Conservation (phyloP, 2,329 filamentous ascomycete genomes). For the Penicillium verrucosum region DNA sequence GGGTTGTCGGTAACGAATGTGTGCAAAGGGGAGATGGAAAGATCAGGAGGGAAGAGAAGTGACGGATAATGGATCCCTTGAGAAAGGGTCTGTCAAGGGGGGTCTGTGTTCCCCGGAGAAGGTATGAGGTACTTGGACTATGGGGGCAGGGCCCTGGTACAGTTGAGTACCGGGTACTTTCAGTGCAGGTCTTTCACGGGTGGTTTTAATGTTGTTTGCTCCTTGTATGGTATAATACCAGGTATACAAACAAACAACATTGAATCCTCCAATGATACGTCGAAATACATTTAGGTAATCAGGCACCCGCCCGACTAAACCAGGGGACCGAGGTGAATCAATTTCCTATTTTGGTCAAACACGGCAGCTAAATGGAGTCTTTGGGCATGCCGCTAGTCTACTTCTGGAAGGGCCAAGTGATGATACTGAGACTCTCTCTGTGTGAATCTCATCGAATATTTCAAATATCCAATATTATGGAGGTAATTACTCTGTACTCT, state of each 20-base stretch:
- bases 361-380: conserved; percentile 11
- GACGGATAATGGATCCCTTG: conserved; percentile 10
- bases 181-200: background rate
- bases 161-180: conserved; percentile 6
- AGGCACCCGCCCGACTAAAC: conserved; percentile 14
- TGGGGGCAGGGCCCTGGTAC: background rate
- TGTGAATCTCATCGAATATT: background rate
- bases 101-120: conserved; percentile 15
- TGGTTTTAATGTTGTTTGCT: conserved; percentile 6
- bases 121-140: conserved; percentile 9
- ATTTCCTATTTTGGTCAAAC: conserved; percentile 12
- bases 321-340: conserved; percentile 15
- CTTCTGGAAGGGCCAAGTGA: background rate
- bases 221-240: conserved; percentile 7
- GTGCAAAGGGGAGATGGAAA: conserved; percentile 8
- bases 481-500: background rate
- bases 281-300: conserved; percentile 11
- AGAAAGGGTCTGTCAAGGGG: conserved; percentile 14
- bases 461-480: background rate
- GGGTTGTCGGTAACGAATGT: conserved; percentile 13
- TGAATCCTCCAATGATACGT: conserved; percentile 7
- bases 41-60: conserved; percentile 16
- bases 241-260: background rate
- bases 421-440: conserved; percentile 1
- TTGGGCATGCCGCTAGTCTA: background rate